phyloP scores from a whole-genome alignment of 805 yeast species.

The Zygosaccharomyces lentus region DNA sequence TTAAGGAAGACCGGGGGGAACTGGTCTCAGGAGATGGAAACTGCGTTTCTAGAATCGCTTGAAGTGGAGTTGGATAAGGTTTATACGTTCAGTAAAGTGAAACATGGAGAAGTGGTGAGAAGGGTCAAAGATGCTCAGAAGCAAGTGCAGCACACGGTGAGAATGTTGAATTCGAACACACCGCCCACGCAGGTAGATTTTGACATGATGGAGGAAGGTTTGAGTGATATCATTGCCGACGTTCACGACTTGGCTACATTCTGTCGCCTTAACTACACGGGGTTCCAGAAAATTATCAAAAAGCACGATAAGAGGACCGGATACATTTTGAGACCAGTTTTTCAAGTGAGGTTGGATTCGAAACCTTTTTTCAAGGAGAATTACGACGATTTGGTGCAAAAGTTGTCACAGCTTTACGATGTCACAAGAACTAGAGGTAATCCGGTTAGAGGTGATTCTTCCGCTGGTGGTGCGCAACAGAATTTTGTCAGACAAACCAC shows the following conservation, averaged over 20 bases:
- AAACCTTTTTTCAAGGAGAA: conserved; percentile 96
- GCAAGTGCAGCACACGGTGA: conserved; percentile 63
- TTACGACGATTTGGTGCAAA: conserved; percentile 83
- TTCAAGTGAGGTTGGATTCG: conserved; percentile 86
- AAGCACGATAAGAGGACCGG: conserved; percentile 91
- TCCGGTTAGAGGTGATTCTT: conserved; percentile 88
- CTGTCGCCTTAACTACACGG: conserved; percentile 89
- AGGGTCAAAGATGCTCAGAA: conserved; percentile 79
- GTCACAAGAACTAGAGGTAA: conserved; percentile 93
- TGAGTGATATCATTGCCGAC: conserved; percentile 88
- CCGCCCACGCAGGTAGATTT: conserved; percentile 64
- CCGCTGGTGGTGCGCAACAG: conserved; percentile 98
- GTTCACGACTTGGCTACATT: conserved; percentile 96
- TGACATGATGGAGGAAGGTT: conserved; percentile 68
- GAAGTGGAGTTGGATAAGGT: conserved; percentile 91
- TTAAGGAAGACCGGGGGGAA: conserved; percentile 46
- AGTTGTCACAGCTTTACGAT: conserved; percentile 83
- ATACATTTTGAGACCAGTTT: conserved; percentile 80
- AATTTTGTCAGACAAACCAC: conserved; percentile 98
- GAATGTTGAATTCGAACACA: conserved; percentile 45
- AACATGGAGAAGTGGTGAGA: conserved; percentile 78
- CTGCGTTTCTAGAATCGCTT: conserved; percentile 65
- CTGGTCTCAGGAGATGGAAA: conserved; percentile 81
- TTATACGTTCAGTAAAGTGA: conserved; percentile 83
- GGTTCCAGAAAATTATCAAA: conserved; percentile 93